phyloP scores from a whole-genome alignment of 2,329 filamentous ascomycete genomes.

The Iodosphaeria phyllophila region DNA sequence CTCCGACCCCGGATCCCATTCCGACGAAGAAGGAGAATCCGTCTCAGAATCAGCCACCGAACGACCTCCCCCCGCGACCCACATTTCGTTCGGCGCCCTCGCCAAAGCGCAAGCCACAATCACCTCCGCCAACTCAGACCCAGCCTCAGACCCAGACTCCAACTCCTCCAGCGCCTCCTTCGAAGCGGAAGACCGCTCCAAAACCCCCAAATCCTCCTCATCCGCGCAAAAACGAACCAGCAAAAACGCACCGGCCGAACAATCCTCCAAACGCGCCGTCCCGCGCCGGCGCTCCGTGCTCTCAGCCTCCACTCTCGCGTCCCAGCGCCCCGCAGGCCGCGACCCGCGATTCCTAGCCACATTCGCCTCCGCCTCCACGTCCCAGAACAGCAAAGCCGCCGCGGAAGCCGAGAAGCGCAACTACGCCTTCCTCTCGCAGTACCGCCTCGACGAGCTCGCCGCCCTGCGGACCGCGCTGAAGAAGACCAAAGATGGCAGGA shows the following conservation, averaged over 20 bases:
- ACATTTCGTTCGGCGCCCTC: slow-evolving; percentile 76
- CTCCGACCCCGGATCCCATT: slow-evolving; percentile 2
- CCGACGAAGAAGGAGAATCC: slow-evolving; percentile 15
- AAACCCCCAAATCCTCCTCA: slow-evolving; percentile 12
- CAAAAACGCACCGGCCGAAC: slow-evolving; percentile 78
- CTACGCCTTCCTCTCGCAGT: slow-evolving; percentile 78
- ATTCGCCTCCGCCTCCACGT: slow-evolving; percentile 18
- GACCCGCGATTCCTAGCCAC: slow-evolving; percentile 79
- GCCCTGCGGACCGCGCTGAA: slow-evolving; percentile 51
- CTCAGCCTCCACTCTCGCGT: slow-evolving; percentile 33
- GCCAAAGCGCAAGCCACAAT: slow-evolving; percentile 68
- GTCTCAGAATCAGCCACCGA: slow-evolving; percentile 18
- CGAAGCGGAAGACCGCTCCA: slow-evolving; percentile 17
- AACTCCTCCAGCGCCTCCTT: slow-evolving; percentile 13
- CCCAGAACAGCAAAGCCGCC: slow-evolving; percentile 21
- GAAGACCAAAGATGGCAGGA: slow-evolving; percentile 21
- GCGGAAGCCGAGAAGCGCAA: slow-evolving; percentile 44
- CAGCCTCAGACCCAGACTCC: slow-evolving; percentile 9
- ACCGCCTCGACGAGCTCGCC: slow-evolving; percentile 67
- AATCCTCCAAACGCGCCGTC: slow-evolving; percentile 69
- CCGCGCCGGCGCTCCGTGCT: slow-evolving; percentile 63
- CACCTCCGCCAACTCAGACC: slow-evolving; percentile 13
- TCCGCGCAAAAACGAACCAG: slow-evolving; percentile 40
- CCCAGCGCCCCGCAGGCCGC: no score
- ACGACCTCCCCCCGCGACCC: slow-evolving; percentile 26